Conservation (phyloP, 495 filamentous ascomycete genomes). For the Trichoderma gamsii region DNA sequence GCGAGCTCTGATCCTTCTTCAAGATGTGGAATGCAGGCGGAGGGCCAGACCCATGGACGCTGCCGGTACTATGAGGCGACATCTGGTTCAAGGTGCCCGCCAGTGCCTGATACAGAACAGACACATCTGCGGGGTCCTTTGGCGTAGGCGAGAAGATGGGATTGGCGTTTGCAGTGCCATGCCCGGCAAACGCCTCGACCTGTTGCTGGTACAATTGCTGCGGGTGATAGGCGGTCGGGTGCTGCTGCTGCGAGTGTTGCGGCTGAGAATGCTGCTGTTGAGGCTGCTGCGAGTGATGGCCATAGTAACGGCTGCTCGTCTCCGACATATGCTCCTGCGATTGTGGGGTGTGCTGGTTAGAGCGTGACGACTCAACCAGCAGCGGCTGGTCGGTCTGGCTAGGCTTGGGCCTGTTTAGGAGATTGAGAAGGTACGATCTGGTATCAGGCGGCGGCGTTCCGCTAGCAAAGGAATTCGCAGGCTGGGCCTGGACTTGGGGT, state of each 20-base stretch:
- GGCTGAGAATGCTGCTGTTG: neutral
- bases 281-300: neutral
- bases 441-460: slow-evolving; percentile 39
- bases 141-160: slow-evolving; percentile 10
- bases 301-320: slow-evolving; percentile 6
- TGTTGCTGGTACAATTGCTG: neutral
- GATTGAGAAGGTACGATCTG: slow-evolving; percentile 46
- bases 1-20: slow-evolving; percentile 15
- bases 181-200: neutral
- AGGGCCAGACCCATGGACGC: neutral
- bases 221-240: neutral
- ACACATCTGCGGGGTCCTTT: neutral
- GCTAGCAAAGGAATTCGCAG: slow-evolving; percentile 7
- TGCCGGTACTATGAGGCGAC: slow-evolving; percentile 9
- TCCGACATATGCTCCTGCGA: slow-evolving; percentile 1
- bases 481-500: slow-evolving; percentile 1
- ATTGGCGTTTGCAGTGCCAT: neutral
- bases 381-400: slow-evolving; percentile 39
- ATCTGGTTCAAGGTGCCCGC: slow-evolving; percentile 1
- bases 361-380: slow-evolving; percentile 29
- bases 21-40: slow-evolving; percentile 10
- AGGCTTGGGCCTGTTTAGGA: slow-evolving; percentile 50
- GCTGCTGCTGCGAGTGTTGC: slow-evolving; percentile 8
- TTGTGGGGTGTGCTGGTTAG: slow-evolving; percentile 11
- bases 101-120: slow-evolving; percentile 14